Conservation (phyloP, 2,329 filamentous ascomycete species). For the Pleoardoris graminearum region DNA sequence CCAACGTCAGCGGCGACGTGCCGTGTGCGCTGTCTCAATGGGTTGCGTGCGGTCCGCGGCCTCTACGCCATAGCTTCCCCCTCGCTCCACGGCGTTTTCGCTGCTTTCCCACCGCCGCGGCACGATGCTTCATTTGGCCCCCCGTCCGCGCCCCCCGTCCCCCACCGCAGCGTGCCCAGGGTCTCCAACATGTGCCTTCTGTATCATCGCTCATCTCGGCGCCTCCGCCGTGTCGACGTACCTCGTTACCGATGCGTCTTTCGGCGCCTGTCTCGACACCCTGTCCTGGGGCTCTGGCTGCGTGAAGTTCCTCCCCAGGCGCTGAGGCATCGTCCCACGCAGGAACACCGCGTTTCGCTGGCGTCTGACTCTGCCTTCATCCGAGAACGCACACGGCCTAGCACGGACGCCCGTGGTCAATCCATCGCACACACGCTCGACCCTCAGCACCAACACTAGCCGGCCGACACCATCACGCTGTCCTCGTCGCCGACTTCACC, state of each 20-base stretch:
- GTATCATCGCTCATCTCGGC: slow-evolving; percentile 34
- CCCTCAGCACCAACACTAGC: slow-evolving; percentile 12
- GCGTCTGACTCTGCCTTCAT: slow-evolving; percentile 1
- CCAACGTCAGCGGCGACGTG: no score
- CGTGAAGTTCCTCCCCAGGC: no score
- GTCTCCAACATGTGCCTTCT: slow-evolving; percentile 30
- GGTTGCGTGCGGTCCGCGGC: no score
- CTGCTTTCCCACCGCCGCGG: not conserved
- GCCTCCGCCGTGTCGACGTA: slow-evolving; percentile 22
- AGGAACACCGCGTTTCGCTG: slow-evolving; percentile 3
- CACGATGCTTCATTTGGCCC: not conserved
- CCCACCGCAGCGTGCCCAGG: slow-evolving; percentile 29
- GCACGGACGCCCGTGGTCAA: slow-evolving; percentile 27
- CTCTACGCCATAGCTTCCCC: slow-evolving; percentile 20
- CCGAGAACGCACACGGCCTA: slow-evolving; percentile 20
- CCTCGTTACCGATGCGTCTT: slow-evolving; percentile 19
- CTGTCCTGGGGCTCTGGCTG: slow-evolving; percentile 13
- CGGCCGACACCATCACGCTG: slow-evolving; percentile 9
- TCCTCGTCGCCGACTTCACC: slow-evolving; percentile 17
- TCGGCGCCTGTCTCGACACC: slow-evolving; percentile 27
- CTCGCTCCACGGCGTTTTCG: not conserved
- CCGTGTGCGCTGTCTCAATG: no score
- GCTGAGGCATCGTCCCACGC: slow-evolving; percentile 5
- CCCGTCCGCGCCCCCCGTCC: slow-evolving; percentile 12
- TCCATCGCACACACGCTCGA: slow-evolving; percentile 31